Percentiles rank a stretch among this genome's conserved stretches.
phyloP scores from a whole-genome alignment of 371 early-diverging fungal species.

The Capillidium heterosporum region DNA sequence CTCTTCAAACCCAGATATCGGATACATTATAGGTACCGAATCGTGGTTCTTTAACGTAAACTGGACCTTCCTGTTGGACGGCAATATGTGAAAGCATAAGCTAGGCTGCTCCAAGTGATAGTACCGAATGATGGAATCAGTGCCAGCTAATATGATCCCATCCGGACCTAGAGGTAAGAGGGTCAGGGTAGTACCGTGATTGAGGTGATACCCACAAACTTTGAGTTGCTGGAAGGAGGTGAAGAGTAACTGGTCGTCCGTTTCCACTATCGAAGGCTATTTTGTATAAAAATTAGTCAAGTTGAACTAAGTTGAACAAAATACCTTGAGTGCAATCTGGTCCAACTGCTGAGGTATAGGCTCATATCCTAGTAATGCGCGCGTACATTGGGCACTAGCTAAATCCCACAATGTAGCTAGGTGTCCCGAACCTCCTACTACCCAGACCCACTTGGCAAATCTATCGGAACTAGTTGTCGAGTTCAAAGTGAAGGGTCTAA shows the following conservation, averaged over 20 bases:
- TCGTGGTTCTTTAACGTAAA: no score
- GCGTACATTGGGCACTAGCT: slow-evolving; percentile 28
- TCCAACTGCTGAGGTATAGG: no score
- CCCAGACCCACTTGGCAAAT: no score
- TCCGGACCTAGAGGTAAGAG: slow-evolving; percentile 28
- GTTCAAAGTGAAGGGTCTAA: no score
- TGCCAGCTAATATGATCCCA: slow-evolving; percentile 59
- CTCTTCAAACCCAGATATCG: no score
- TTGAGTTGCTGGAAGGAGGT: neutral
- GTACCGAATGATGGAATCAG: slow-evolving; percentile 64
- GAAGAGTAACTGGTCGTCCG: neutral
- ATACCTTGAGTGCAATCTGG: slow-evolving; percentile 12
- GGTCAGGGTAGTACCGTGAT: slow-evolving; percentile 8
- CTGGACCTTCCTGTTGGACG: neutral
- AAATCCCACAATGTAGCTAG: slow-evolving; percentile 21
- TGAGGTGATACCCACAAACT: neutral
- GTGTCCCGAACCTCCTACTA: no score
- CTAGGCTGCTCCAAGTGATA: slow-evolving; percentile 38
- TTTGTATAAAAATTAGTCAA: no score
- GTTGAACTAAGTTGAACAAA: no score
- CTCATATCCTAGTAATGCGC: slow-evolving; percentile 21
- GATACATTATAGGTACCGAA: no score
- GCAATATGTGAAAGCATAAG: neutral
- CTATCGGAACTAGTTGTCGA: no score
- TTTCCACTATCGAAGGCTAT: slow-evolving; percentile 7